phyloP scores from a whole-genome alignment of 75 land plant genomes.

The Selaginella tamariscina region DNA sequence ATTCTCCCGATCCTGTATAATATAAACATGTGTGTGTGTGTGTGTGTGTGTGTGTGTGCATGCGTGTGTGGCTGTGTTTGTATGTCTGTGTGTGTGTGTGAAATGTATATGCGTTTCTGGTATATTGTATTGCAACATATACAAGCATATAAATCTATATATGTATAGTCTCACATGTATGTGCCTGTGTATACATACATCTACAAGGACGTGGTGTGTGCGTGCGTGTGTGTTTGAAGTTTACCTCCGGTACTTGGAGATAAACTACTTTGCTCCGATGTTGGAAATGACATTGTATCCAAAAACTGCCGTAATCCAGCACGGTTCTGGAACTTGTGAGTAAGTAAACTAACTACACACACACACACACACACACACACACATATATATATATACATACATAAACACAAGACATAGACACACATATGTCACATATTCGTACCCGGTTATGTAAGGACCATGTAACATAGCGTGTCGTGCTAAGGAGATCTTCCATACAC shows the following conservation, averaged over 20 bases:
- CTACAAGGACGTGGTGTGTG: too few species aligned
- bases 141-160: too few species aligned
- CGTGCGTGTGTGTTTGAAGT: too few species aligned
- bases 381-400: slow-evolving; percentile 55
- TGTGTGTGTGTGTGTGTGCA: too few species aligned
- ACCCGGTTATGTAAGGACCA: slow-evolving; percentile 99
- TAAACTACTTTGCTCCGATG: slow-evolving; percentile 35
- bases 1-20: slow-evolving; percentile 35
- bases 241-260: slow-evolving; percentile 12
- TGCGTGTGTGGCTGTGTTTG: too few species aligned
- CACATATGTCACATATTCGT: background rate
- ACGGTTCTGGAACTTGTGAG: slow-evolving; percentile 49
- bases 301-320: slow-evolving; percentile 81
- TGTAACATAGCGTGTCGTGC: slow-evolving; percentile 95
- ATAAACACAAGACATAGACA: background rate
- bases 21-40: too few species aligned
- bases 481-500: slow-evolving; percentile 91
- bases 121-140: too few species aligned
- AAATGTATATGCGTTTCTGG: too few species aligned
- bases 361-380: slow-evolving; percentile 17
- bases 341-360: background rate
- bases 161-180: too few species aligned
- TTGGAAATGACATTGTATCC: slow-evolving; percentile 50
- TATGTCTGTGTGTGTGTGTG: too few species aligned
- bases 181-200: too few species aligned